phyloP scores from a whole-genome alignment of 2,329 filamentous ascomycete species.

The Knoxdaviesia capensis region DNA sequence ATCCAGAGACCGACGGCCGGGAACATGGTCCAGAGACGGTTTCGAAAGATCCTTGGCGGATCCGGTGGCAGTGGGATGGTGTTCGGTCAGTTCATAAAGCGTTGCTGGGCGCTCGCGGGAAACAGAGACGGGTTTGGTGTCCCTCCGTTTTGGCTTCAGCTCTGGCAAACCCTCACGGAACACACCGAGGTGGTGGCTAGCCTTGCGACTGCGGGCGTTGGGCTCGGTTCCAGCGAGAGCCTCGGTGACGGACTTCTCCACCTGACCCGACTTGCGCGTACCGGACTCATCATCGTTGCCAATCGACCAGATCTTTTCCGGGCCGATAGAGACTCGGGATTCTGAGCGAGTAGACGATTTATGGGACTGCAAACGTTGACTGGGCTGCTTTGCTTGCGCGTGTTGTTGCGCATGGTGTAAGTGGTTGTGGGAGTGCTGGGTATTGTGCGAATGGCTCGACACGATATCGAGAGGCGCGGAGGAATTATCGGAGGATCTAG shows the following conservation, averaged over 20 bases:
- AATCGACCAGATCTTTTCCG: slow-evolving; percentile 46
- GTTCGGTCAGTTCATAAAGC: slow-evolving; percentile 3
- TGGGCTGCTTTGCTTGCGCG: slow-evolving; percentile 10
- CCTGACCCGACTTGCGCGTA: slow-evolving; percentile 25
- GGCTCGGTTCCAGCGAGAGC: slow-evolving; percentile 40
- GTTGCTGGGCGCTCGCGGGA: slow-evolving; percentile 2
- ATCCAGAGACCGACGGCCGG: too few relatives aligned
- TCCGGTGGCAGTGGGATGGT: too few relatives aligned
- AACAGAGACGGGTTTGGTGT: slow-evolving; percentile 8
- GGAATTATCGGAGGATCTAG: too few relatives aligned
- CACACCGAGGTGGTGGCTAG: slow-evolving; percentile 45
- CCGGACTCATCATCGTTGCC: slow-evolving; percentile 21
- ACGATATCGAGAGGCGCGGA: too few relatives aligned
- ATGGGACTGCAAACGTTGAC: too few relatives aligned
- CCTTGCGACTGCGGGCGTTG: slow-evolving; percentile 43
- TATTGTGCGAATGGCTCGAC: too few relatives aligned
- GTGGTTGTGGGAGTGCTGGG: too few relatives aligned
- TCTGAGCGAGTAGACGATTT: too few relatives aligned
- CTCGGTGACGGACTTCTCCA: slow-evolving; percentile 44
- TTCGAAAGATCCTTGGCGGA: too few relatives aligned
- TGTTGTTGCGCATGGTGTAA: slow-evolving; percentile 8
- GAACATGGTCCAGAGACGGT: too few relatives aligned
- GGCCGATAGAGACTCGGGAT: slow-evolving; percentile 8
- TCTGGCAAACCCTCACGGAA: slow-evolving; percentile 45
- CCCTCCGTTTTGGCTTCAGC: slow-evolving; percentile 33